These are phyloP conservation scores for Achlya hypogyna DNA, from an alignment of 352 stramenopile species.

Conservation along the genomic window DNA sequence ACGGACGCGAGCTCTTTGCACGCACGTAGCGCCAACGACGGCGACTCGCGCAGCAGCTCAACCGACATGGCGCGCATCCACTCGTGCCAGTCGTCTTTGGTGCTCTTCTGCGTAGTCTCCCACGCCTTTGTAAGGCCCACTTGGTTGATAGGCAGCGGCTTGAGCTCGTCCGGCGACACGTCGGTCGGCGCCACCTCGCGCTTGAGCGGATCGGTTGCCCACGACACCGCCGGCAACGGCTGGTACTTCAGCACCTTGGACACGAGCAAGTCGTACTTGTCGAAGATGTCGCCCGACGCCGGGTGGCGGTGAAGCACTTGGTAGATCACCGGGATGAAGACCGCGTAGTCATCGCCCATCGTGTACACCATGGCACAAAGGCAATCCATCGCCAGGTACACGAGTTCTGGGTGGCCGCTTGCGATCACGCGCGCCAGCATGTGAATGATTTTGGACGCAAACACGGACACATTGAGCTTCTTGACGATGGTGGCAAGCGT, in stretches of 20 bases:
- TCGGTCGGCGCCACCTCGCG: neutral
- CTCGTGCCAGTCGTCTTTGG: constrained; percentile 96
- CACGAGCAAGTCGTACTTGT: constrained; percentile 79
- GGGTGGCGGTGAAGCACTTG: constrained; percentile 67
- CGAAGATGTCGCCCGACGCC: constrained; percentile 74
- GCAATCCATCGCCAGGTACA: constrained; percentile 83
- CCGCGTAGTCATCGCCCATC: constrained; percentile 83
- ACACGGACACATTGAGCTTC: constrained; percentile 83
- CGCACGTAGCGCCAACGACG: constrained; percentile 90
- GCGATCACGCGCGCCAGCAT: constrained; percentile 75
- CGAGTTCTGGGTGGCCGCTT: constrained; percentile 57
- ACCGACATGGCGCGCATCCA: constrained; percentile 98
- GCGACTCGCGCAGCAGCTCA: constrained; percentile 95
- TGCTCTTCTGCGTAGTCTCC: constrained; percentile 75
- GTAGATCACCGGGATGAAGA: constrained; percentile 81
- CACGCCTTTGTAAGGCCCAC: constrained; percentile 79
- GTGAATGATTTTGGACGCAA: constrained; percentile 85
- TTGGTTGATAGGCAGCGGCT: constrained; percentile 71
- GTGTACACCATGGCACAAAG: constrained; percentile 85
- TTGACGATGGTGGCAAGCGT: constrained; percentile 80
- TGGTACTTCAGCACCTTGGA: constrained; percentile 85
- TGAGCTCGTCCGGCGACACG: constrained; percentile 45
- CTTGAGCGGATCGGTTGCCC: constrained; percentile 60
- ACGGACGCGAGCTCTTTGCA: constrained; percentile 95
- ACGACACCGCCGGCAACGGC: constrained; percentile 68